phyloP scores from a whole-genome alignment of 805 yeast species.

The Saccharomycopsis capsularis region DNA sequence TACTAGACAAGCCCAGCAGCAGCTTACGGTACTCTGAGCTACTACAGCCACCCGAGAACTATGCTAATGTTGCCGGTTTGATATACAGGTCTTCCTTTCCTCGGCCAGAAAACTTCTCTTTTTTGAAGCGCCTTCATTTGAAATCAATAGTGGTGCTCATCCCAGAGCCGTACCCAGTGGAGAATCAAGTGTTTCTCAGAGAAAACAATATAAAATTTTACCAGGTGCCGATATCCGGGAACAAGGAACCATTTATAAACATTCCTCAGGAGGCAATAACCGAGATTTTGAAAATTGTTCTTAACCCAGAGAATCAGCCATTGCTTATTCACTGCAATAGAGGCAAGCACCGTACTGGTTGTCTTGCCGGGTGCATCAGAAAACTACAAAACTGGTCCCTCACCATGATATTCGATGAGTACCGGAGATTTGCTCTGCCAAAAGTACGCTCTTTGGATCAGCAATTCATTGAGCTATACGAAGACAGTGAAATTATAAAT shows the following conservation, averaged over 20 bases:
- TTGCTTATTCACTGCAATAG: constrained; percentile 89
- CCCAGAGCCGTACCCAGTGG: constrained; percentile 86
- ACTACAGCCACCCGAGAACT: constrained; percentile 76
- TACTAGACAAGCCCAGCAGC: too few species aligned
- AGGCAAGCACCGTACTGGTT: constrained; percentile 96
- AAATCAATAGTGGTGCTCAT: constrained; percentile 77
- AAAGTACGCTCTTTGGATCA: constrained; percentile 94
- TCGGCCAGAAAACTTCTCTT: constrained; percentile 70
- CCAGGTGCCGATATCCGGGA: constrained; percentile 92
- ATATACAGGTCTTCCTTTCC: constrained; percentile 91
- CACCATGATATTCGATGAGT: constrained; percentile 92
- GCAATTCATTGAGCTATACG: constrained; percentile 87
- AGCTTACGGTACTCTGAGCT: too few species aligned
- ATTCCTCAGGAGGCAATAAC: constrained; percentile 62
- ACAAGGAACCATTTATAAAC: constrained; percentile 89
- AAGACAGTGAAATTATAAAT: constrained; percentile 52
- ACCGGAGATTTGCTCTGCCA: constrained; percentile 89
- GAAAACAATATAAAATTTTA: constrained; percentile 59
- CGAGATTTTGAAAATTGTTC: constrained; percentile 70
- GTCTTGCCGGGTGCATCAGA: constrained; percentile 87
- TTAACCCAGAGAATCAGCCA: constrained; percentile 87
- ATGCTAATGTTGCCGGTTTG: constrained; percentile 68
- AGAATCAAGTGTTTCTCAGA: constrained; percentile 57
- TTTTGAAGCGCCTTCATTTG: constrained; percentile 52
- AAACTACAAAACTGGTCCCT: constrained; percentile 87